These are phyloP conservation scores for Aspergillus campestris DNA, from an alignment of 495 filamentous ascomycete genomes.

Conservation along the genomic window DNA sequence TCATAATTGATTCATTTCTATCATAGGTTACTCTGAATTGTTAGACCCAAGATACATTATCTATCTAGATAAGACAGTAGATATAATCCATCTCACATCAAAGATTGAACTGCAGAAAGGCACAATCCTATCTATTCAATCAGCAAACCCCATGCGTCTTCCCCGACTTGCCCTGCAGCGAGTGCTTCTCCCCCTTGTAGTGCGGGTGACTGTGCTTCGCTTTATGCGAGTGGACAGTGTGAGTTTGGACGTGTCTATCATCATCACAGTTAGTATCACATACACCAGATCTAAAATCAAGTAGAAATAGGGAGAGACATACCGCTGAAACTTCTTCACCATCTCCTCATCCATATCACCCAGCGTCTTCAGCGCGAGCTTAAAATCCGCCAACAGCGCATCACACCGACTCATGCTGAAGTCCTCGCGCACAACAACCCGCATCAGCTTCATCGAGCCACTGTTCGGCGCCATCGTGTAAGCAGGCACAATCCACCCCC, in stretches of 20 bases:
- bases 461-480: constrained; percentile 92
- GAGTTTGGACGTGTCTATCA: constrained; percentile 44
- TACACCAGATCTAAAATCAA: not conserved
- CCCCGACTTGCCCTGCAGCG: constrained; percentile 75
- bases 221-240: constrained; percentile 47
- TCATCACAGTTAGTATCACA: constrained; percentile 3
- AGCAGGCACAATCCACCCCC: constrained; percentile 85
- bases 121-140: constrained; percentile 27
- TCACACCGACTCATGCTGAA: constrained; percentile 73
- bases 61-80: too few species aligned
- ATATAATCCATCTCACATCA: too few species aligned
- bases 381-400: constrained; percentile 62
- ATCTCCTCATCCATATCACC: constrained; percentile 63
- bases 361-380: constrained; percentile 57
- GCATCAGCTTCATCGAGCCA: constrained; percentile 71
- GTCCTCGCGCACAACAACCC: constrained; percentile 83
- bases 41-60: too few species aligned
- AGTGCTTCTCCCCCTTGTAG: constrained; percentile 71
- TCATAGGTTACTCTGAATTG: too few species aligned
- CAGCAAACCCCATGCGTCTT: constrained; percentile 77
- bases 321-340: constrained; percentile 56
- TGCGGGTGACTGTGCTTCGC: constrained; percentile 52
- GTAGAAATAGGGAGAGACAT: constrained; percentile 16
- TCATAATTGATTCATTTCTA: too few species aligned
- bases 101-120: too few species aligned